Conservation (phyloP, 805 yeast genomes). For the Monosporozyma aerobia region DNA sequence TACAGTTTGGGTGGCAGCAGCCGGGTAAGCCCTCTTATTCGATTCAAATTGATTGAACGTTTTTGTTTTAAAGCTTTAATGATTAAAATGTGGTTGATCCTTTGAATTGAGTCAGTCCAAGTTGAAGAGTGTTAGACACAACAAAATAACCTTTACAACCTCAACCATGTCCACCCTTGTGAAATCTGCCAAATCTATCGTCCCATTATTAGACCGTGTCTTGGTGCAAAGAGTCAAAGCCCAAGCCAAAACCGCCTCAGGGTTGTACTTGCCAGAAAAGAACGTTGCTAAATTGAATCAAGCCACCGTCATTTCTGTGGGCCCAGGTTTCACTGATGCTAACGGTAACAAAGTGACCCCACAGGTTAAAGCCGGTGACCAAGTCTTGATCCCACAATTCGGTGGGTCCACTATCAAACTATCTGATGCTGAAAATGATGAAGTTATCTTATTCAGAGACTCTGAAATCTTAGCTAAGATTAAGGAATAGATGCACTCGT, state of each 20-base stretch:
- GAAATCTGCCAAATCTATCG: conserved; percentile 77
- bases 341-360: conserved; percentile 68
- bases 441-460: conserved; percentile 78
- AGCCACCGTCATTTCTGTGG: conserved; percentile 87
- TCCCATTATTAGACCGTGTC: conserved; percentile 92
- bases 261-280: conserved; percentile 90
- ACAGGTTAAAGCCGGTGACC: conserved; percentile 81
- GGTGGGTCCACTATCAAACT: conserved; percentile 89
- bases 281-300: conserved; percentile 89
- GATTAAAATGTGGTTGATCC: background rate
- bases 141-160: too few species aligned
- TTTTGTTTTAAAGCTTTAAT: background rate
- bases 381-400: conserved; percentile 85
- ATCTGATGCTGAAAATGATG: conserved; percentile 38
- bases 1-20: background rate
- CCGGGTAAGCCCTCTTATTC: background rate
- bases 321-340: conserved; percentile 79
- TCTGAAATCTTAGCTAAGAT: conserved; percentile 92
- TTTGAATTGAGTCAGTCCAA: background rate
- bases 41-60: background rate
- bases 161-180: conserved; percentile 43
- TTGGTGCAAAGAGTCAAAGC: conserved; percentile 92
- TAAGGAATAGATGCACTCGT: conserved; percentile 33
- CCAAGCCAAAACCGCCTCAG: conserved; percentile 82
- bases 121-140: background rate